A percentile compares a stretch with the other conserved stretches of the same genome.
phyloP scores from a whole-genome alignment of 2,329 filamentous ascomycete species.

The Beauveria australis region DNA sequence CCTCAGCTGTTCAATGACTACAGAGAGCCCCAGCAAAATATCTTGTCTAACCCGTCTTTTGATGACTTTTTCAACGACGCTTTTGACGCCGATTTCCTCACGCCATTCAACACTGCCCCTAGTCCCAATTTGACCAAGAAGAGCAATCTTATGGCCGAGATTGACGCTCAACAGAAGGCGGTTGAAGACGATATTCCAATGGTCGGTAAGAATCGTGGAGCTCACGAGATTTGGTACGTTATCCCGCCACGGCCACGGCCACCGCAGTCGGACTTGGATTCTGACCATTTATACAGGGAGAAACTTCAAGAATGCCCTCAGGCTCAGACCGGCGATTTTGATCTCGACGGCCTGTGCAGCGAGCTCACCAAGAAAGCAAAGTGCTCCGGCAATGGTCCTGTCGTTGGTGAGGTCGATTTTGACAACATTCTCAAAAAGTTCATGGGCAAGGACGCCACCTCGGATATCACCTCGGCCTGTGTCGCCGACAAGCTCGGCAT shows the following conservation, averaged over 20 bases:
- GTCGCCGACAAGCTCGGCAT: constrained; percentile 50
- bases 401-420: constrained; percentile 84
- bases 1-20: constrained; percentile 89
- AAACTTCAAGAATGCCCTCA: constrained; percentile 79
- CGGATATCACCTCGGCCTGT: constrained; percentile 24
- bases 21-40: constrained; percentile 78
- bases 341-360: constrained; percentile 85
- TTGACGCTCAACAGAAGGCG: constrained; percentile 65
- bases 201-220: not conserved
- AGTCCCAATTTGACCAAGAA: constrained; percentile 38
- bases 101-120: constrained; percentile 63
- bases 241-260: too few species aligned
- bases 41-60: constrained; percentile 61
- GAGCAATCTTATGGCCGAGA: constrained; percentile 67
- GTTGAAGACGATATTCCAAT: constrained; percentile 54
- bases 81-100: constrained; percentile 72
- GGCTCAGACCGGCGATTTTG: constrained; percentile 84
- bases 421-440: constrained; percentile 66
- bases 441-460: constrained; percentile 36
- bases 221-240: constrained; percentile 9
- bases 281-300: constrained; percentile 60
- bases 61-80: constrained; percentile 70
- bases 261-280: not conserved
- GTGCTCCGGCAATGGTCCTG: constrained; percentile 83
- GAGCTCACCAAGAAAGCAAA: constrained; percentile 94